Evolutionary conservation across 306 rosid genomes (phyloP).

Genomic region (Dalbergia cochinchinensis): DNA sequence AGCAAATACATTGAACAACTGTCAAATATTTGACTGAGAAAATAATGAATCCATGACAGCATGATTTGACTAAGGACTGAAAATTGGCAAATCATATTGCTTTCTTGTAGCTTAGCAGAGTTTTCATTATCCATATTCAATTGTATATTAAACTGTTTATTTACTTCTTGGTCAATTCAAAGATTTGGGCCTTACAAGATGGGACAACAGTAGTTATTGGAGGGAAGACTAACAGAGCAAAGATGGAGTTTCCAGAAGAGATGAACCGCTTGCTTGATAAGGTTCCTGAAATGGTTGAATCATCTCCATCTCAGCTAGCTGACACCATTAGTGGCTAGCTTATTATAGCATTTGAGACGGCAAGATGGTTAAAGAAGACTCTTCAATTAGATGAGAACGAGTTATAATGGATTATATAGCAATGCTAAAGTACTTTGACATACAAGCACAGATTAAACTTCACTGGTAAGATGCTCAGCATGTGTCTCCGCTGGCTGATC

Average conservation of each 20-base stretch:
- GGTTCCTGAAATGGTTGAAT: conserved; percentile 79
- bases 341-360: conserved; percentile 39
- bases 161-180: conserved; percentile 50
- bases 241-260: conserved; percentile 84
- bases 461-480: conserved; percentile 4
- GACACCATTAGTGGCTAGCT: conserved; percentile 58
- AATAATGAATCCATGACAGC: background rate
- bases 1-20: conserved; percentile 12
- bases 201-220: conserved; percentile 84
- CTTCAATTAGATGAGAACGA: conserved; percentile 42
- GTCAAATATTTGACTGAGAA: conserved; percentile 3
- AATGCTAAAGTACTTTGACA: background rate
- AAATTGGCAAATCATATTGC: background rate
- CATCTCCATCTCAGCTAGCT: conserved; percentile 55
- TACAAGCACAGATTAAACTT: conserved; percentile 21
- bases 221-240: conserved; percentile 90
- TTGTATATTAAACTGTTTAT: conserved; percentile 15
- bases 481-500: conserved; percentile 32
- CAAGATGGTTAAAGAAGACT: conserved; percentile 37
- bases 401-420: conserved; percentile 28
- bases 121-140: conserved; percentile 21
- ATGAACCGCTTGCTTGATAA: conserved; percentile 83
- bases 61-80: background rate
- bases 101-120: conserved; percentile 24
- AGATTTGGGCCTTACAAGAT: conserved; percentile 98